Conservation (phyloP, 257 asterid genomes). For the Lycium barbarum region DNA sequence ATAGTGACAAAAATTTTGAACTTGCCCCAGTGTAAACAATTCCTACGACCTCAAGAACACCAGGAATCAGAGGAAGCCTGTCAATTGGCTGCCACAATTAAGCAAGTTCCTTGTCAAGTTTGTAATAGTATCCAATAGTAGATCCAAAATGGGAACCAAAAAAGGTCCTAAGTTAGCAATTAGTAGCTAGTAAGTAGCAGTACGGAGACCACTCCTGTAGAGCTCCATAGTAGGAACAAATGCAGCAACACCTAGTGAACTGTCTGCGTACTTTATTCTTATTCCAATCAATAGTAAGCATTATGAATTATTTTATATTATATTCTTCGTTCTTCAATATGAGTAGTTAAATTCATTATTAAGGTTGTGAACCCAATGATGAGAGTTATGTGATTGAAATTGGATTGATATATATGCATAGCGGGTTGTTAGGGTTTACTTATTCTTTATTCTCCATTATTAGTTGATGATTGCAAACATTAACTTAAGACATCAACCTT, state of each 20-base stretch:
- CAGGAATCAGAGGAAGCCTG: constrained; percentile 89
- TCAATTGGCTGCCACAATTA: constrained; percentile 69
- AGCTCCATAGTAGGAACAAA: constrained; percentile 65
- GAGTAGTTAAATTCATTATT: too few relatives aligned
- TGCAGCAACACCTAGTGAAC: constrained; percentile 75
- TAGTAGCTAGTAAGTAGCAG: background rate
- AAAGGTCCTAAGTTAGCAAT: too few relatives aligned
- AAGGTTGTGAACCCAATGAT: too few relatives aligned
- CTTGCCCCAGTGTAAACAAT: constrained; percentile 87
- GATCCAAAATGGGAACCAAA: background rate
- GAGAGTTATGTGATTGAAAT: too few relatives aligned
- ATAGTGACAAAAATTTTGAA: background rate
- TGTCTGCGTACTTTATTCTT: constrained; percentile 67
- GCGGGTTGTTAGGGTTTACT: too few relatives aligned
- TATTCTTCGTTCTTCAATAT: too few relatives aligned
- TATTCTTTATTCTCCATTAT: too few relatives aligned
- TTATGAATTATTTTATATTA: too few relatives aligned
- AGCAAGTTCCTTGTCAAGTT: background rate
- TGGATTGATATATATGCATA: too few relatives aligned
- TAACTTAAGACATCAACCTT: too few relatives aligned
- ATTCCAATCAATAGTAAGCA: too few relatives aligned
- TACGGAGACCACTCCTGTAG: constrained; percentile 65
- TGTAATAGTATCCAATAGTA: background rate
- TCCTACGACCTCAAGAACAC: constrained; percentile 85
- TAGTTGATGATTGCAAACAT: too few relatives aligned